Evolutionary conservation across 768 basidiomycete species (phyloP).

Genomic region (Clathrus columnatus): DNA sequence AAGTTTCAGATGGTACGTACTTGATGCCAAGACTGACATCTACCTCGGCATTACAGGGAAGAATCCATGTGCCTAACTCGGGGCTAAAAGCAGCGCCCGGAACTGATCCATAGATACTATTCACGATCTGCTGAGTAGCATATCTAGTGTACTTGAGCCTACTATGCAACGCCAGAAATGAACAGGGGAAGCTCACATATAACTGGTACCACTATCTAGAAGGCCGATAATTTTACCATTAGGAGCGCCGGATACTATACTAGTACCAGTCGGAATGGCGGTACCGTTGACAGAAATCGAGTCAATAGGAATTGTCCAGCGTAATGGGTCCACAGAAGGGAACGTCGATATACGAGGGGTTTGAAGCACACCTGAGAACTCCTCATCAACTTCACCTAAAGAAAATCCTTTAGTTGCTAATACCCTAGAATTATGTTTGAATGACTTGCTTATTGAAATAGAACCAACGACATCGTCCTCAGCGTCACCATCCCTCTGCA

Average conservation of each 20-base stretch:
- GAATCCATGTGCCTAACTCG: conserved; percentile 49
- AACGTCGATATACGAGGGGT: conserved; percentile 61
- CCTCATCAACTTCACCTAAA: conserved; percentile 57
- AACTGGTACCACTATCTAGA: conserved; percentile 77
- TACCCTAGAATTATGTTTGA: background rate
- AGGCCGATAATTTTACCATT: conserved; percentile 63
- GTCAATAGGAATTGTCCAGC: conserved; percentile 76
- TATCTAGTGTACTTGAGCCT: conserved; percentile 38
- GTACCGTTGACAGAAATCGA: conserved; percentile 53
- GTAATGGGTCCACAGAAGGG: conserved; percentile 50
- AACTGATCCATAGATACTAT: conserved; percentile 61
- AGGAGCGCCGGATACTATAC: conserved; percentile 48
- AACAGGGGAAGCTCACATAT: conserved; percentile 44
- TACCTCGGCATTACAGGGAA: conserved; percentile 69
- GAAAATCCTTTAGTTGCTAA: background rate
- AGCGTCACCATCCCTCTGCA: conserved; percentile 51
- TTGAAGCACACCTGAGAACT: conserved; percentile 51
- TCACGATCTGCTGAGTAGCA: conserved; percentile 51
- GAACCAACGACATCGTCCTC: conserved; percentile 51
- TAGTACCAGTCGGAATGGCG: conserved; percentile 39
- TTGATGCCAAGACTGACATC: conserved; percentile 72
- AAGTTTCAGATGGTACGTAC: conserved; percentile 31
- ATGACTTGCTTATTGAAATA: conserved; percentile 56
- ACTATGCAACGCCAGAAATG: conserved; percentile 1
- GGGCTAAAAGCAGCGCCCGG: conserved; percentile 54